phyloP scores from a whole-genome alignment of 1,284 basidiomycete species.

The Melampsora abietis-canadensis region DNA sequence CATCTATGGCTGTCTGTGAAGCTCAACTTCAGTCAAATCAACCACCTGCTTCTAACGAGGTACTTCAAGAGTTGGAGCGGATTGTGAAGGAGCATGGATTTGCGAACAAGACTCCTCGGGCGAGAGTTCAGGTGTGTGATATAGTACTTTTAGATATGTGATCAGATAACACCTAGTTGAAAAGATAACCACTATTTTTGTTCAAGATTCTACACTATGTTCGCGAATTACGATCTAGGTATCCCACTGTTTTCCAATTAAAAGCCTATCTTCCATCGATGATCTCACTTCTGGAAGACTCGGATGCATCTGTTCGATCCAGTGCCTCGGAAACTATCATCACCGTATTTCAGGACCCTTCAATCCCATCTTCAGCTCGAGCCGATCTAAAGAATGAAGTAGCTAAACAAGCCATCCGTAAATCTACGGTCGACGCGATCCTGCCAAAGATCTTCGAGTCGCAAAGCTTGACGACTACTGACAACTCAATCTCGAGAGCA shows the following conservation, averaged over 20 bases:
- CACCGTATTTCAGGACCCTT: constrained; percentile 75
- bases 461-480: constrained; percentile 5
- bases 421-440: constrained; percentile 65
- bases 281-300: constrained; percentile 81
- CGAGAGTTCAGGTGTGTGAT: constrained; percentile 70
- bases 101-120: constrained; percentile 60
- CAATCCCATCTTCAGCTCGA: constrained; percentile 76
- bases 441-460: constrained; percentile 54
- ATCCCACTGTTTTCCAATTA: constrained; percentile 70
- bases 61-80: constrained; percentile 70
- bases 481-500: constrained; percentile 42
- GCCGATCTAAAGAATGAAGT: constrained; percentile 91
- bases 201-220: constrained; percentile 56
- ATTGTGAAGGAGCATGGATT: constrained; percentile 71
- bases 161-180: constrained; percentile 15
- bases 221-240: constrained; percentile 58
- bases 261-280: constrained; percentile 74
- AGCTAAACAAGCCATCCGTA: constrained; percentile 75
- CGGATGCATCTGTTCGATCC: constrained; percentile 82
- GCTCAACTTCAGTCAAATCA: constrained; percentile 55
- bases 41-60: constrained; percentile 57
- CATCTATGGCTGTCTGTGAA: constrained; percentile 69
- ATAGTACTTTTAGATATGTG: constrained; percentile 9
- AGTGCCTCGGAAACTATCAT: constrained; percentile 75
- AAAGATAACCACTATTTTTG: constrained; percentile 36